Base-by-base conservation (phyloP, 139 green algal species). In the Tetraselmis striata region DNA sequence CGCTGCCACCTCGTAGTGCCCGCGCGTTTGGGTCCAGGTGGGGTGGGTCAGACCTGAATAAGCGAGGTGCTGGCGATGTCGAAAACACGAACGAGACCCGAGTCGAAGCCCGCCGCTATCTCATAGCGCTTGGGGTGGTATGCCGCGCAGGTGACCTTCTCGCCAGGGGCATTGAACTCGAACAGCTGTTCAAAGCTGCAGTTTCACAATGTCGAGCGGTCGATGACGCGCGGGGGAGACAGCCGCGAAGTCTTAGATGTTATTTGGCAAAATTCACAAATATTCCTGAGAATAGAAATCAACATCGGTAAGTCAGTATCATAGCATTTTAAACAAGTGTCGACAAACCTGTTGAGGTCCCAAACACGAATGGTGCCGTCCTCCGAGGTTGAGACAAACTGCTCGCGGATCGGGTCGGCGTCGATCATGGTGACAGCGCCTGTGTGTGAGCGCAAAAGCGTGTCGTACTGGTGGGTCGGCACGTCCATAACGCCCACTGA, bases 321-420 rank as follows among this genome's bases (percentile, higher is more conserved):
- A n/a, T n/a, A n/a, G n/a, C n/a, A n/a, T n/a, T n/a, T n/a, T n/a
- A n/a, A n/a, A n/a, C n/a, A n/a, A n/a, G n/a, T n/a, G n/a, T n/a
- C n/a, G n/a, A n/a, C n/a, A n/a, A n/a, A n/a, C n/a, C n/a, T 83
- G 31, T 77, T 77, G 22, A 87, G 28, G 79, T 94, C 85, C 93
- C 92, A 95, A n/a, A 94, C 87, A 28, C 92, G 86, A 26, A 94
- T 88, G 1, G 89, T 93, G 77, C 90, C 89, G 77, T 97, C 93
- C 1, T 80, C 81, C 5, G 89, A 93, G 0, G 85, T 88, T 0
- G 91, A 94, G 32, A 75, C 85, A 75, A 90, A 94, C 80, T 92
- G 81, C 1, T 84, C 77, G 18, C 45, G 45, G 5, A 67, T 67
- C 18, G 45, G 45, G 80, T 94, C 88, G 22, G 85, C 74, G 5